These are phyloP conservation scores for Punctularia strigosozonata DNA, from an alignment of 768 basidiomycete species.

Conservation along the genomic window DNA sequence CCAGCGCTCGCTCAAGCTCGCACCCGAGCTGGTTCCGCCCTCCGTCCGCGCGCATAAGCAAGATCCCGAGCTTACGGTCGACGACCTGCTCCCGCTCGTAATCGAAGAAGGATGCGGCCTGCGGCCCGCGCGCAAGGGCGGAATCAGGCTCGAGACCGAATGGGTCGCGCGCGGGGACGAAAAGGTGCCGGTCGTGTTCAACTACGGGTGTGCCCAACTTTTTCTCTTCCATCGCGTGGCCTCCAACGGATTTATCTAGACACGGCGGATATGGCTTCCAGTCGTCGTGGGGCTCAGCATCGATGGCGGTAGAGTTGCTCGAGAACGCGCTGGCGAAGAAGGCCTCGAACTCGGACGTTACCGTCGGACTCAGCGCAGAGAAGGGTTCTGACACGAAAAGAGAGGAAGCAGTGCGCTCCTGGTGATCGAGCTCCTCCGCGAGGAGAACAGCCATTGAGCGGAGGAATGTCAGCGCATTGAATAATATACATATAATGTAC, in stretches of 20 bases:
- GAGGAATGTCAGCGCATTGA: too few species aligned
- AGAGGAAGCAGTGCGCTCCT: constrained; percentile 5
- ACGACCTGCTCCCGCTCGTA: constrained; percentile 25
- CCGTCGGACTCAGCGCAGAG: neutral
- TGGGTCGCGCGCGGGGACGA: constrained; percentile 21
- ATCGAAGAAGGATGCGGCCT: constrained; percentile 44
- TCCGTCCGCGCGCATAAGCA: constrained; percentile 12
- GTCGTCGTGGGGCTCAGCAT: constrained; percentile 55
- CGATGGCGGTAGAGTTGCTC: constrained; percentile 33
- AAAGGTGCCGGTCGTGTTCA: constrained; percentile 40
- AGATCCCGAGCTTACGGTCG: constrained; percentile 22
- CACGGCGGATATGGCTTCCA: constrained; percentile 57
- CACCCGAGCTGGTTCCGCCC: constrained; percentile 20
- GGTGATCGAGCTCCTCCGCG: too few species aligned
- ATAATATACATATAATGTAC: constrained; percentile 2
- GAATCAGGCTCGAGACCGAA: constrained; percentile 45
- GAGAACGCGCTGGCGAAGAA: constrained; percentile 32
- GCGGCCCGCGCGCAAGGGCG: constrained; percentile 57
- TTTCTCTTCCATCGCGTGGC: neutral
- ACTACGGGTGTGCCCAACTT: constrained; percentile 43
- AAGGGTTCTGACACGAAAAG: neutral
- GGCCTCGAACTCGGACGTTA: constrained; percentile 9
- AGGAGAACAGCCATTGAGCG: too few species aligned
- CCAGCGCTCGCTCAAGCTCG: constrained; percentile 23
- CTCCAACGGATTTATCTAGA: constrained; percentile 16